Evolutionary conservation across 1,139 yeast species (phyloP).

Genomic region (Protomyces gravidus): DNA sequence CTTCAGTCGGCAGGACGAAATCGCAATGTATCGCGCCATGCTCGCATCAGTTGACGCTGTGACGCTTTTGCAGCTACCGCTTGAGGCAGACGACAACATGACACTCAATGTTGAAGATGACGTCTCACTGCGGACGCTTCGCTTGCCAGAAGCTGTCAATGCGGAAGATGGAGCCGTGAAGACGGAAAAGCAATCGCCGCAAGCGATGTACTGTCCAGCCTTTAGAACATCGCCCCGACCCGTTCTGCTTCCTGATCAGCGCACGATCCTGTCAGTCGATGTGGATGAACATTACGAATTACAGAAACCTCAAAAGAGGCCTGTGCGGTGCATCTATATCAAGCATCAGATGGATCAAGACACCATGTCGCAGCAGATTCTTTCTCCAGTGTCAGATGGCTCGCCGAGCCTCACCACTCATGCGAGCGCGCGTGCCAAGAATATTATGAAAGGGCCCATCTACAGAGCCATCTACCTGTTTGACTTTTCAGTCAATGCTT

Average conservation of each 20-base stretch:
- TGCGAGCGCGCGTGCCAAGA: too few relatives aligned
- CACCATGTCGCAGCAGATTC: background rate
- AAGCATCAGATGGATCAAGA: background rate
- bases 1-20: background rate
- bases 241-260: background rate
- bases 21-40: background rate
- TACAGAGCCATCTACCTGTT: background rate
- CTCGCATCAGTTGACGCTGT: background rate
- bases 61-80: background rate
- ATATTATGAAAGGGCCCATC: background rate
- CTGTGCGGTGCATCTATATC: background rate
- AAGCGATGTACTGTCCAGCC: background rate
- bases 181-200: background rate
- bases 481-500: background rate
- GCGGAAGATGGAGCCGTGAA: background rate
- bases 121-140: background rate
- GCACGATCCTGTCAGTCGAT: background rate
- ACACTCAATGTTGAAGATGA: background rate
- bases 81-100: background rate
- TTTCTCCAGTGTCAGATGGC: background rate
- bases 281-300: background rate
- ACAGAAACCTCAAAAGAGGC: background rate
- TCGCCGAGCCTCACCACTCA: background rate
- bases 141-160: background rate
- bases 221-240: background rate